Evolutionary conservation across 2,329 filamentous ascomycete genomes (phyloP), one percentile per base, ranked within the genome.

Genomic region (Coniochaeta pulveracea): DNA sequence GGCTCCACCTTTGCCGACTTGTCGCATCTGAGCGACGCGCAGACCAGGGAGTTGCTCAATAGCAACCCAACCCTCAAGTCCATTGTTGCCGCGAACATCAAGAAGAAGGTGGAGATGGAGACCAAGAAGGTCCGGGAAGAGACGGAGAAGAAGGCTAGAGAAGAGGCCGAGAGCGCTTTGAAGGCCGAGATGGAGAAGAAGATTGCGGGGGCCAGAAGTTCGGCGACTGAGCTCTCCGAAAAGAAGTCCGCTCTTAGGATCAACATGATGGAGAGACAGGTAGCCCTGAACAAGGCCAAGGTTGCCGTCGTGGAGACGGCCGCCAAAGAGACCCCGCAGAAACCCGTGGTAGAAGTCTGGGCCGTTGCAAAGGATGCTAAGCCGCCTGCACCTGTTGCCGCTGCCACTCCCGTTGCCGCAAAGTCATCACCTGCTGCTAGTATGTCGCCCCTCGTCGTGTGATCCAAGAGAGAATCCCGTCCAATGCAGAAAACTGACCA

Each of bases 301-400:
- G 60, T 93, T 19, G 70, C 72, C 2, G 74, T 91, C 2, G 82
- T 96, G 4, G 72, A 86, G 48, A 82, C 76, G 29, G 88, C 89
- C 10, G 85, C 81, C 1, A 69, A 68, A n/a, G 81, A 93, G 30
- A 95, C 88, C 1, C 89, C 89, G 0, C 69, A 89, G 46, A 78
- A 76, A 50, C 75, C 86, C 1, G 85, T 96, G 4, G 72, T 64
- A 8, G 86, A 95, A 55, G 88, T 95, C 1, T 95, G 85, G 83
- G 76, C 80, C 41, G 61, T 83, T 34, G 86, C 81, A 0, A 88
- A 89, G 56, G 64, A 59, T 34, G 70, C 75, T 9, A 80, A 74
- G 50, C 63, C 70, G 4, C 37, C 43, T 2, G 38, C 49, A 12
- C 48, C 50, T 12, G 23, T 16, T 36, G 43, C 23, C 8, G 30